Conservation (phyloP, 2,329 filamentous ascomycete species). For the Fusarium verticillioides region DNA sequence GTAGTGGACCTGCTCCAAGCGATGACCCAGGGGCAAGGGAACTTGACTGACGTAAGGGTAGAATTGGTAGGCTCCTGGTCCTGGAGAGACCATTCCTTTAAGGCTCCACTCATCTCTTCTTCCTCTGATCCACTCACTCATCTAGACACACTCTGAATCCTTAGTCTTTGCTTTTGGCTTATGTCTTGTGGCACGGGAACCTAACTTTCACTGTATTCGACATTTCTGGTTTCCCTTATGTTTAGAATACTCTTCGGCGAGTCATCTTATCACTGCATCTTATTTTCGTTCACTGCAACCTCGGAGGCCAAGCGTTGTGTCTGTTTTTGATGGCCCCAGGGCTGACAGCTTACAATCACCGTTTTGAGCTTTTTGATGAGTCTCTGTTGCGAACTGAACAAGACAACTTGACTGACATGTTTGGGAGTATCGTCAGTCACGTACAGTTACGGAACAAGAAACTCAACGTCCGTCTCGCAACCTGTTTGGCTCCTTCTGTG, state of each 20-base stretch:
- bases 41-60: not conserved
- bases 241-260: too few species aligned
- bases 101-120: not conserved
- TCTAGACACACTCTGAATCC: not conserved
- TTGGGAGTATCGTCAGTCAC: rapidly evolving
- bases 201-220: rapidly evolving
- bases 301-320: not conserved
- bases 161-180: not conserved
- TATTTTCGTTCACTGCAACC: rapidly evolving
- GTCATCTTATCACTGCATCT: rapidly evolving
- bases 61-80: not conserved
- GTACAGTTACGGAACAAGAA: too few species aligned
- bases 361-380: not conserved
- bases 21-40: too few species aligned
- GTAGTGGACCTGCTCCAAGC: not conserved
- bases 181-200: not conserved
- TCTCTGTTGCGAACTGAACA: rapidly evolving
- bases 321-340: not conserved
- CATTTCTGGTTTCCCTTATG: not conserved
- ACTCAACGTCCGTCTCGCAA: not conserved
- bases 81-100: not conserved
- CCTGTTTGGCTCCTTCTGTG: too few species aligned
- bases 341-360: not conserved
- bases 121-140: not conserved
- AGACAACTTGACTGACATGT: rapidly evolving